A percentile compares a stretch with the other conserved stretches of the same genome.
Conservation (phyloP, 2,329 filamentous ascomycete genomes). For the Calycina marina region DNA sequence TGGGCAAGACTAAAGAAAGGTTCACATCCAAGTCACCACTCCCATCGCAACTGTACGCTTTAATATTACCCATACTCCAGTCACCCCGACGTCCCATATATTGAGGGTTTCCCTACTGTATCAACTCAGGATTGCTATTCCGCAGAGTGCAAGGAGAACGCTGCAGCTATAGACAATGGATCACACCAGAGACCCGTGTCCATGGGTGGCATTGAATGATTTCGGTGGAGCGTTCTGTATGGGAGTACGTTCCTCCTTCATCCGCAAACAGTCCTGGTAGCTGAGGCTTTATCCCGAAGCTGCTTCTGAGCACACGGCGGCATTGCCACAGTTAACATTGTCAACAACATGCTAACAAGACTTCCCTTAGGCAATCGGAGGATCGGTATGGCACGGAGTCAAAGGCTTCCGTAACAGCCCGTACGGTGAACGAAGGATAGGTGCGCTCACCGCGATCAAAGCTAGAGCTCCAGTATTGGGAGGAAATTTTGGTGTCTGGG, state of each 20-base stretch:
- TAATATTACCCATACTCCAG: too few species aligned
- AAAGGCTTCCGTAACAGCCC: constrained; percentile 87
- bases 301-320: too few species aligned
- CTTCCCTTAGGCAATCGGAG: constrained; percentile 47
- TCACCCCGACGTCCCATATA: too few species aligned
- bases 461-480: constrained; percentile 89
- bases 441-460: constrained; percentile 93
- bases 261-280: too few species aligned
- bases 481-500: constrained; percentile 97
- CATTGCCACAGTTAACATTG: not conserved
- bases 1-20: too few species aligned
- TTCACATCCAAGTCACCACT: too few species aligned
- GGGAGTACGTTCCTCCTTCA: constrained; percentile 53
- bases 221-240: constrained; percentile 95
- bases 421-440: constrained; percentile 89
- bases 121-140: too few species aligned
- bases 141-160: too few species aligned
- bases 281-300: too few species aligned
- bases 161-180: constrained; percentile 55
- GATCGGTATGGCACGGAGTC: constrained; percentile 89
- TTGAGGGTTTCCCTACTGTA: too few species aligned
- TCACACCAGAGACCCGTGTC: constrained; percentile 92
- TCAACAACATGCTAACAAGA: constrained; percentile 10
- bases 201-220: constrained; percentile 91
- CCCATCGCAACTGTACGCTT: too few species aligned